Conservation (phyloP, 306 rosid species). For the Luffa aegyptiaca region DNA sequence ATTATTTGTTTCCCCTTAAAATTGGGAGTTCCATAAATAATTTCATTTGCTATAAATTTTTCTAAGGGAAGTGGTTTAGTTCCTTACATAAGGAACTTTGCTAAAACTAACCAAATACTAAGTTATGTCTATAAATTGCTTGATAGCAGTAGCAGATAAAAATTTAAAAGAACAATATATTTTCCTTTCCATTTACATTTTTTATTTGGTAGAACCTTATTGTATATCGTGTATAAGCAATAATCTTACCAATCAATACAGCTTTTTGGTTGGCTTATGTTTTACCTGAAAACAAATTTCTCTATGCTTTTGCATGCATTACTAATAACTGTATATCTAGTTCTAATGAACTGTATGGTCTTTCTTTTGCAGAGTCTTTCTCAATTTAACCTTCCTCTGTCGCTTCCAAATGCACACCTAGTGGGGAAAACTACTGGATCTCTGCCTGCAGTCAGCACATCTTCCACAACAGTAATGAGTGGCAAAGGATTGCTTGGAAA, state of each 20-base stretch:
- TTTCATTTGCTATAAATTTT: neutral
- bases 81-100: neutral
- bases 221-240: neutral
- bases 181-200: neutral
- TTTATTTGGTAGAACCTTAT: neutral
- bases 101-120: neutral
- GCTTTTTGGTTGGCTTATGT: neutral
- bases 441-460: slow-evolving; percentile 47
- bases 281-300: neutral
- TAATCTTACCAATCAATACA: neutral
- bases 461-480: slow-evolving; percentile 48
- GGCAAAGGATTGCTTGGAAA: slow-evolving; percentile 58
- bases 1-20: neutral
- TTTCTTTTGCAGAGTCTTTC: slow-evolving; percentile 66
- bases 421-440: slow-evolving; percentile 69
- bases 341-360: slow-evolving; percentile 12
- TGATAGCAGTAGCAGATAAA: neutral
- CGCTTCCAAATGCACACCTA: slow-evolving; percentile 74
- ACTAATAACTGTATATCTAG: neutral
- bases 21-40: neutral
- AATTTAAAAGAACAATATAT: neutral
- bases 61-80: neutral
- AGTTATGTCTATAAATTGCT: neutral
- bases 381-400: slow-evolving; percentile 95
- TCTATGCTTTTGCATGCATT: neutral